phyloP scores from a whole-genome alignment of 148 eudicot genomes.

The Oxyria digyna region DNA sequence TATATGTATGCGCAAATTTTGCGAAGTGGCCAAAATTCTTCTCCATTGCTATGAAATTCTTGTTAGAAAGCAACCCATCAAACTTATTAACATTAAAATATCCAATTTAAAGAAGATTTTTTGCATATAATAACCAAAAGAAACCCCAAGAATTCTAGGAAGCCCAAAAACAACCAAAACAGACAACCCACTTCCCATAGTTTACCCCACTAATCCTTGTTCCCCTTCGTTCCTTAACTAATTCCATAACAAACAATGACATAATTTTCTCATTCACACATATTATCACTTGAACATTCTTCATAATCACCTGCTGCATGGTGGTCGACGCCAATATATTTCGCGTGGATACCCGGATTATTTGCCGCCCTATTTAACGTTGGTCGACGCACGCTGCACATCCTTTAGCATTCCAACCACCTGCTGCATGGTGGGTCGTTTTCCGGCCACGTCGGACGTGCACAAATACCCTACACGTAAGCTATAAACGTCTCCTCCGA shows the following conservation, averaged over 20 bases:
- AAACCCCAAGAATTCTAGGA: no score
- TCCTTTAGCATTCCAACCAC: conserved; percentile 86
- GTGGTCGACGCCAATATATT: no score
- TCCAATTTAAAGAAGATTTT: background rate
- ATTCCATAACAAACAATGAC: background rate
- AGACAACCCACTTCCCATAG: background rate
- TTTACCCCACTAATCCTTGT: conserved; percentile 6
- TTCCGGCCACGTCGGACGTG: conserved; percentile 64
- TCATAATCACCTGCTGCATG: background rate
- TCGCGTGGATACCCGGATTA: no score
- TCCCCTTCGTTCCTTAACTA: background rate
- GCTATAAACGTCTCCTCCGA: conserved; percentile 31
- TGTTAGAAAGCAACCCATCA: no score
- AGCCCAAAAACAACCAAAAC: background rate
- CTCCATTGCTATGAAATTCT: no score
- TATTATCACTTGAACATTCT: background rate
- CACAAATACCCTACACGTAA: conserved; percentile 86
- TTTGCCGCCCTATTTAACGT: background rate
- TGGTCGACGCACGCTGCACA: conserved; percentile 23
- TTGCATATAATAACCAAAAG: background rate
- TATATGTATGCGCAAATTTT: no score
- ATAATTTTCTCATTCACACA: background rate
- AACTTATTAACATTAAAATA: background rate
- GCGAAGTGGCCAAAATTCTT: no score
- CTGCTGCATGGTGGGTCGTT: conserved; percentile 89